Base-by-base conservation (phyloP, 2,329 filamentous ascomycete species). In the Aspergillus intermedius region DNA sequence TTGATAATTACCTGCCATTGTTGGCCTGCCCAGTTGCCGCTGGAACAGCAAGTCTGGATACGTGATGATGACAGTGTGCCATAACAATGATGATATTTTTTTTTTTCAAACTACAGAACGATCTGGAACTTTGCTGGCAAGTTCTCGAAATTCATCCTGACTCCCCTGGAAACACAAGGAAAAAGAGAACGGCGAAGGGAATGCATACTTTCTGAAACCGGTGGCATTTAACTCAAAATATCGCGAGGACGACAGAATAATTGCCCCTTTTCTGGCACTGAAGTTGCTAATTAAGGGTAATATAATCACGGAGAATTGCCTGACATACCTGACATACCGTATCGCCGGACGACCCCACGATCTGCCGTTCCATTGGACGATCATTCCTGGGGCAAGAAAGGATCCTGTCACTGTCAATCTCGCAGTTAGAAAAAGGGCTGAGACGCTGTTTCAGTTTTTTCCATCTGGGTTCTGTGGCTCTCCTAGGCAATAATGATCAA, bases 31-130 rank as follows among this genome's bases (percentile, higher is more conserved):
- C 25, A 30, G 25, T 30, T 30, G 25, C 25, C 25, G 25, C 25
- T 30, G 9, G 25, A 30, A 12, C 25, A 12, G 10, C 9, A 30
- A 30, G 25, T 30, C 25, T 30, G 25, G 25, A 30, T 12, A 30
- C 25, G 25, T 49, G 53, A 56, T 54, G 48, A 53, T 54, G 55
- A 55, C 53, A 54, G 57, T 51, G 52, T 44, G 46, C 40, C 21
- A 49, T 39, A 28, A 45, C 42, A 45, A 42, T 49, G 42, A 52
- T 45, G 49, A 46, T 53, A 51, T 48, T 43, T 42, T 51, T 45
- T 46, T 48, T 43, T 42, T 49, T 45, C 48, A 51, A 53, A 17
- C 5, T 35, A 35, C n/a, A 17, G n/a, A 13, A n/a, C 5, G n/a
- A 35, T 35, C 34, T 35, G n/a, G 34, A 35, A 21, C 37, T 40